phyloP scores from a whole-genome alignment of 176 grass and related monocot genomes.

The Dactylis glomerata region DNA sequence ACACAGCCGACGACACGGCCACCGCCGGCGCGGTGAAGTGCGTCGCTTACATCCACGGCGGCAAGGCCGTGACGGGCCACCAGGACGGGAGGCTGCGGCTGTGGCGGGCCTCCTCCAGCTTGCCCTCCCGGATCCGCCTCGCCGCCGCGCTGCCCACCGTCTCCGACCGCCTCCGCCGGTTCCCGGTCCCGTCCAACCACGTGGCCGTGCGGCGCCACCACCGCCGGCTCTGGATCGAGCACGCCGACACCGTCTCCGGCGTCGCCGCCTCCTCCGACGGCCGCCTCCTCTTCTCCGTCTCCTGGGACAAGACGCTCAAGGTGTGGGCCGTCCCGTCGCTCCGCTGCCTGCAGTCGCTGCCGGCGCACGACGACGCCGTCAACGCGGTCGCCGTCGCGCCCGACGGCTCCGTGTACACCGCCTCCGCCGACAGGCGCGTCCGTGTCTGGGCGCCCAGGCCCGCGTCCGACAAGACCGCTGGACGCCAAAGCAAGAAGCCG shows the following conservation, averaged over 20 bases:
- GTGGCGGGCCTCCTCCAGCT: conserved; percentile 45
- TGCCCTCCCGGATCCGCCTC: conserved; percentile 39
- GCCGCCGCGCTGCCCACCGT: conserved; percentile 67
- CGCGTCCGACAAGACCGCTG: not conserved
- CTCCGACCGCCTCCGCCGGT: conserved; percentile 59
- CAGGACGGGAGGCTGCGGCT: conserved; percentile 75
- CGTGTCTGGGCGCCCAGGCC: conserved; percentile 50
- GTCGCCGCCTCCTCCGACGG: conserved; percentile 40
- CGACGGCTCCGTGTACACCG: conserved; percentile 81
- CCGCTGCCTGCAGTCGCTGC: conserved; percentile 73
- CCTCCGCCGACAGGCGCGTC: conserved; percentile 67
- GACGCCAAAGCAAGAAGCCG: not conserved
- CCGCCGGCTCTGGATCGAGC: conserved; percentile 73
- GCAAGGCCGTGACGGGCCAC: conserved; percentile 50
- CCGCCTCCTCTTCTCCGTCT: conserved; percentile 73
- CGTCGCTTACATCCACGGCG: conserved; percentile 38
- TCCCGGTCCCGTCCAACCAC: conserved; percentile 84
- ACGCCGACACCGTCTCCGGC: conserved; percentile 65
- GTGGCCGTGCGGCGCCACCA: conserved; percentile 66
- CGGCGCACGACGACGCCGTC: conserved; percentile 83
- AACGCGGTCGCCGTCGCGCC: conserved; percentile 68
- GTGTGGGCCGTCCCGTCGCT: conserved; percentile 68
- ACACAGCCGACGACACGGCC: not conserved
- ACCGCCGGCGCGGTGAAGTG: conserved; percentile 65
- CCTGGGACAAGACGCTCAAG: conserved; percentile 95